These are phyloP conservation scores for Metschnikowia shivogae DNA, from an alignment of 805 yeast genomes.

Conservation along the genomic window DNA sequence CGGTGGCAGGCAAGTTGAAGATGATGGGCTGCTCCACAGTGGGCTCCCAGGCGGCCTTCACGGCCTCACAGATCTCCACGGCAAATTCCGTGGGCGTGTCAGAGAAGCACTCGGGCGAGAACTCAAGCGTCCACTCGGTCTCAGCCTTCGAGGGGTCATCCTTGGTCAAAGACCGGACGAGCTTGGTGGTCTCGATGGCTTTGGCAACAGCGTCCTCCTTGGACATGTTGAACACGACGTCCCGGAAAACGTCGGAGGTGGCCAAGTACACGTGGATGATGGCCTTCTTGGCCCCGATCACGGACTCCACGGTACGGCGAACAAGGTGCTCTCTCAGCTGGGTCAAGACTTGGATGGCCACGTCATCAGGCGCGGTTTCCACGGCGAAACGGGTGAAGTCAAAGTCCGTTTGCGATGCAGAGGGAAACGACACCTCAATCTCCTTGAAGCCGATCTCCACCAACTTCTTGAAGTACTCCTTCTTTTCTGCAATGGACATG, in stretches of 20 bases:
- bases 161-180: constrained; percentile 66
- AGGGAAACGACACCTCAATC: constrained; percentile 77
- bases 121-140: constrained; percentile 68
- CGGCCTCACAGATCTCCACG: constrained; percentile 75
- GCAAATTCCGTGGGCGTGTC: constrained; percentile 74
- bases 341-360: constrained; percentile 65
- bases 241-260: constrained; percentile 70
- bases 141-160: constrained; percentile 64
- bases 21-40: constrained; percentile 69
- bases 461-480: constrained; percentile 68
- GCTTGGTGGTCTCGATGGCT: constrained; percentile 67
- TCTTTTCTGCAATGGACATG: constrained; percentile 70
- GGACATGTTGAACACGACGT: constrained; percentile 70
- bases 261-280: constrained; percentile 72
- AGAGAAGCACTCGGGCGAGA: constrained; percentile 74
- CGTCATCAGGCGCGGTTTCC: constrained; percentile 74
- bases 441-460: constrained; percentile 74
- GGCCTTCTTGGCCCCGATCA: constrained; percentile 69
- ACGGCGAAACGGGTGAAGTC: constrained; percentile 79
- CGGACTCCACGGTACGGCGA: constrained; percentile 68
- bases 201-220: constrained; percentile 61
- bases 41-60: constrained; percentile 75
- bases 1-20: constrained; percentile 78
- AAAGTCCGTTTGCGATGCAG: constrained; percentile 79
- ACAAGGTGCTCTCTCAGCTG: constrained; percentile 75